Conservation (phyloP, 169 alveolate species). For the Plasmodium adleri region DNA sequence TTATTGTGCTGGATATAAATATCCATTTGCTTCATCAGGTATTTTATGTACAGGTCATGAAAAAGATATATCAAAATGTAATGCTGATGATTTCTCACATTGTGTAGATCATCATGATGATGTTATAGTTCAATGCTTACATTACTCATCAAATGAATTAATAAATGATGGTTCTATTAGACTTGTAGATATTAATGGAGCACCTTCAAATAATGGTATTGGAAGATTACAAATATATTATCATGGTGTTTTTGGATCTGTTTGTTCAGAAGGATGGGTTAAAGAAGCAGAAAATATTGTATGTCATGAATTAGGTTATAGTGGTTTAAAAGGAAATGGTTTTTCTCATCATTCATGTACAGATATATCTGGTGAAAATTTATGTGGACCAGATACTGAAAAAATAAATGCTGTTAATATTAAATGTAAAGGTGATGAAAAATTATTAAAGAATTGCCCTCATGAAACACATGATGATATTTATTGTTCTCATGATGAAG, state of each 20-base stretch:
- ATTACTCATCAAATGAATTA: slow-evolving; percentile 79
- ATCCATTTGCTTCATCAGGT: slow-evolving; percentile 88
- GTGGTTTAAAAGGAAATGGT: slow-evolving; percentile 88
- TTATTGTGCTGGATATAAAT: slow-evolving; percentile 87
- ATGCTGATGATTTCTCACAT: slow-evolving; percentile 88
- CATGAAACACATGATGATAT: slow-evolving; percentile 83
- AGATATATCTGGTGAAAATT: slow-evolving; percentile 88
- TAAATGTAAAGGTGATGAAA: slow-evolving; percentile 86
- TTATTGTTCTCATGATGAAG: slow-evolving; percentile 86
- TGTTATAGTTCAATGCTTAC: slow-evolving; percentile 88
- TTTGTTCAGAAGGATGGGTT: slow-evolving; percentile 90
- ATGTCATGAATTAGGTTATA: slow-evolving; percentile 89
- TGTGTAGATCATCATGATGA: slow-evolving; percentile 88
- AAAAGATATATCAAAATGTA: slow-evolving; percentile 81
- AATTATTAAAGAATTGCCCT: slow-evolving; percentile 67
- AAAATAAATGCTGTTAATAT: slow-evolving; percentile 89
- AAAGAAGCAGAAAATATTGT: slow-evolving; percentile 88
- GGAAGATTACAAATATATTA: slow-evolving; percentile 78
- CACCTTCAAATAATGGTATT: slow-evolving; percentile 82
- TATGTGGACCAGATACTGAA: slow-evolving; percentile 88
- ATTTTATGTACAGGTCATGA: slow-evolving; percentile 87
- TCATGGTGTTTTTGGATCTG: slow-evolving; percentile 81
- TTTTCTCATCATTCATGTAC: slow-evolving; percentile 87
- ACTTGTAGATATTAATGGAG: slow-evolving; percentile 87
- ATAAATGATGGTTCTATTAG: slow-evolving; percentile 86